These are phyloP conservation scores for Penicillium longicatenatum DNA, from an alignment of 495 filamentous ascomycete genomes.

Conservation along the genomic window DNA sequence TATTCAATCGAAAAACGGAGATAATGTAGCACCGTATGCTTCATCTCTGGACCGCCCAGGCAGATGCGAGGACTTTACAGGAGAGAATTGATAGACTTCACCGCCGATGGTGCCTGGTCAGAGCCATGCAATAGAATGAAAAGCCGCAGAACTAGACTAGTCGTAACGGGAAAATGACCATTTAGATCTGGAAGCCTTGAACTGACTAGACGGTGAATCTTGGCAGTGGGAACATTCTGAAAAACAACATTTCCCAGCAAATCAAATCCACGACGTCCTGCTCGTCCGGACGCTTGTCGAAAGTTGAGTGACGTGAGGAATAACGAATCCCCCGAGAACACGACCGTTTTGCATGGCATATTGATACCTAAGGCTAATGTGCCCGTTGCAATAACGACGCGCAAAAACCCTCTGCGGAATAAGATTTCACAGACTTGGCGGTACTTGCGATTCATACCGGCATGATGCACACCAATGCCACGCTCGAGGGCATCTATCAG, in stretches of 20 bases:
- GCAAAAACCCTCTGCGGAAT: slow-evolving; percentile 71
- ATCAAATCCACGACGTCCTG: slow-evolving; percentile 80
- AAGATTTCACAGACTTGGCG: slow-evolving; percentile 60
- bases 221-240: slow-evolving; percentile 55
- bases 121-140: slow-evolving; percentile 68
- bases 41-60: slow-evolving; percentile 61
- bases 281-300: slow-evolving; percentile 73
- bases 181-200: slow-evolving; percentile 70
- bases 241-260: slow-evolving; percentile 80
- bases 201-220: slow-evolving; percentile 65
- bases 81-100: slow-evolving; percentile 62
- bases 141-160: slow-evolving; percentile 68
- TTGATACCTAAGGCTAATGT: slow-evolving; percentile 79
- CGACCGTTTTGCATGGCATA: slow-evolving; percentile 82
- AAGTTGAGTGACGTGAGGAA: slow-evolving; percentile 74
- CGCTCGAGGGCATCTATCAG: slow-evolving; percentile 59
- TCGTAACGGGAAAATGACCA: slow-evolving; percentile 78
- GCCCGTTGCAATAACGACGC: slow-evolving; percentile 76
- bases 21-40: slow-evolving; percentile 70
- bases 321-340: slow-evolving; percentile 72
- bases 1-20: slow-evolving; percentile 81
- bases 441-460: slow-evolving; percentile 76
- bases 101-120: slow-evolving; percentile 58
- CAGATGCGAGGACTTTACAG: slow-evolving; percentile 69
- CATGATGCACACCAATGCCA: slow-evolving; percentile 75